Evolutionary conservation across 2,329 filamentous ascomycete species (phyloP).

Genomic region (Penicillium hordei): DNA sequence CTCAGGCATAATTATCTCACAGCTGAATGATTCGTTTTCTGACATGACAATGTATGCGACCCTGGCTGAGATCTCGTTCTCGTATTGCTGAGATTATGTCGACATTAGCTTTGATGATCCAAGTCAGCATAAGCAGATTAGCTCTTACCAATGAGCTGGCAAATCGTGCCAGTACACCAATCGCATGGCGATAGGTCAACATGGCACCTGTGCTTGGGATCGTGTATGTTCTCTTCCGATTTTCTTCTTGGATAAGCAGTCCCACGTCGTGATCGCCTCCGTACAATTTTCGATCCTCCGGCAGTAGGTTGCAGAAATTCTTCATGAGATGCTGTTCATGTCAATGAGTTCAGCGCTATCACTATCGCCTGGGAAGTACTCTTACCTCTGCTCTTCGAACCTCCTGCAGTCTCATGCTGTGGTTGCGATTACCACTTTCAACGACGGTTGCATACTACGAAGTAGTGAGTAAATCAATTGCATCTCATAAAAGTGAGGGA

Average conservation of each 20-base stretch:
- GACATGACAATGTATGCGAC: constrained; percentile 62
- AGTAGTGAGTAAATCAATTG: constrained; percentile 6
- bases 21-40: constrained; percentile 62
- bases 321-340: constrained; percentile 54
- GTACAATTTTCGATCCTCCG: constrained; percentile 68
- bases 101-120: background rate
- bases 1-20: constrained; percentile 76
- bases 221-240: constrained; percentile 54
- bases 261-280: constrained; percentile 60
- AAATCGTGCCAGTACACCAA: constrained; percentile 71
- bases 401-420: constrained; percentile 59
- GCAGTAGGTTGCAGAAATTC: constrained; percentile 72
- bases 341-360: background rate
- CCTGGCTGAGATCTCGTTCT: constrained; percentile 49
- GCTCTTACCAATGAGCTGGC: constrained; percentile 61
- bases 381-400: constrained; percentile 47
- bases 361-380: background rate
- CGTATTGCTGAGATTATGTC: constrained; percentile 39
- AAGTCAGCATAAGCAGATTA: background rate
- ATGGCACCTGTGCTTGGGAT: constrained; percentile 70
- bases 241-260: constrained; percentile 55
- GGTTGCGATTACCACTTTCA: constrained; percentile 67
- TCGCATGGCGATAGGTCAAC: constrained; percentile 72
- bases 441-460: constrained; percentile 74
- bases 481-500: background rate